phyloP scores from a whole-genome alignment of 2,329 filamentous ascomycete species.

The Lasiodiplodia citricola region DNA sequence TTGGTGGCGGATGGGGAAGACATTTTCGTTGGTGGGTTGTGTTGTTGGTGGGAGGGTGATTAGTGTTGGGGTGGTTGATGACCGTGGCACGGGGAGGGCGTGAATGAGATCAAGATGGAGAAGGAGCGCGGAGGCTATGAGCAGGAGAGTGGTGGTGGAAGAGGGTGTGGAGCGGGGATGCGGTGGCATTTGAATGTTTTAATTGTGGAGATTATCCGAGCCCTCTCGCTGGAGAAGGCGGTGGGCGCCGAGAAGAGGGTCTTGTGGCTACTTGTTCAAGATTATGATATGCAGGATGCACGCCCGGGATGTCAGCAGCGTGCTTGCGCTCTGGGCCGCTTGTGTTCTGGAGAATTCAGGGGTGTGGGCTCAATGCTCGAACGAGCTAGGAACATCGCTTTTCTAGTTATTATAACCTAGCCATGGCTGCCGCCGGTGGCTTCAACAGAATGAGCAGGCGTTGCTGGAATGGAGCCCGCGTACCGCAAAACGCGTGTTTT shows the following conservation, averaged over 20 bases:
- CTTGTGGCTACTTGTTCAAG: constrained; percentile 18
- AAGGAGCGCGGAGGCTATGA: constrained; percentile 1
- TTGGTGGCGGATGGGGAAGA: neutral
- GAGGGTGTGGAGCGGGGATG: neutral
- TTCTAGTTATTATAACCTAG: constrained; percentile 11
- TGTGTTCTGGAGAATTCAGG: constrained; percentile 20
- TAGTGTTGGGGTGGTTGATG: neutral
- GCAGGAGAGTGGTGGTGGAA: neutral
- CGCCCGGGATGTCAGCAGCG: constrained; percentile 14
- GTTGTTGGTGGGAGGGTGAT: neutral
- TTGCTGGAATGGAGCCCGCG: constrained; percentile 4
- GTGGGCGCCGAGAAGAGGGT: neutral
- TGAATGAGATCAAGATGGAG: neutral
- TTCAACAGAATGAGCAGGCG: neutral
- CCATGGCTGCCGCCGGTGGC: neutral
- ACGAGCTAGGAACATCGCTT: neutral
- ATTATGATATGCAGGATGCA: constrained; percentile 24
- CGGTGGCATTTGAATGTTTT: constrained; percentile 18
- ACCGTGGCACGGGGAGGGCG: neutral
- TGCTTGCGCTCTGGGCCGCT: constrained; percentile 6
- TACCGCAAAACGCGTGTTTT: constrained; percentile 3
- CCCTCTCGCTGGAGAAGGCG: constrained; percentile 16
- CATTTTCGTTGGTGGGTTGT: constrained; percentile 9
- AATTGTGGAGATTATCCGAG: constrained; percentile 16
- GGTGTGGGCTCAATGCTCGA: constrained; percentile 12